A percentile compares a stretch with the other conserved stretches of the same genome.
These are phyloP conservation scores for Candolleomyces efflorescens DNA, from an alignment of 768 basidiomycete species.

Conservation along the genomic window DNA sequence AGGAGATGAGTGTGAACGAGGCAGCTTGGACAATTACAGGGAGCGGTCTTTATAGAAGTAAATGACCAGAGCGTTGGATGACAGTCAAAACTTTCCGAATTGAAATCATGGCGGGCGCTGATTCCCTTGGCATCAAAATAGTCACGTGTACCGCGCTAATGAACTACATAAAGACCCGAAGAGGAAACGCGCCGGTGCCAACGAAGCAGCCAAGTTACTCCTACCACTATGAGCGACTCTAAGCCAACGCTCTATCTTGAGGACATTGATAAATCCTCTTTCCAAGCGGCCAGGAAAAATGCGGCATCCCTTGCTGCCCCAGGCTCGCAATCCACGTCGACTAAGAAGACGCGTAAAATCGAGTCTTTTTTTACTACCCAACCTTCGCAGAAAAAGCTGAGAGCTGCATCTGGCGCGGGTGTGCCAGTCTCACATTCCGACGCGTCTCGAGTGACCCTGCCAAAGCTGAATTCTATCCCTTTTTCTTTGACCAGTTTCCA, in stretches of 20 bases:
- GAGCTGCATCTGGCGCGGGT: not conserved
- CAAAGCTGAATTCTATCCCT: constrained; percentile 59
- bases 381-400: not conserved
- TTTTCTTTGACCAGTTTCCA: constrained; percentile 56
- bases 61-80: not conserved
- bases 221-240: not conserved
- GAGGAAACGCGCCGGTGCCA: not conserved
- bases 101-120: not conserved
- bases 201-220: not conserved
- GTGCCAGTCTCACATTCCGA: not conserved
- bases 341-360: not conserved
- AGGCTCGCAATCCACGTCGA: not conserved
- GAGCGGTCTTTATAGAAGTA: not conserved
- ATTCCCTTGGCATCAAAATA: too few relatives aligned
- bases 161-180: not conserved
- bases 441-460: constrained; percentile 9
- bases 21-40: constrained; percentile 49
- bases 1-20: constrained; percentile 75
- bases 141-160: not conserved
- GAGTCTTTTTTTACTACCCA: not conserved
- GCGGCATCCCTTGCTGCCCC: not conserved
- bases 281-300: not conserved
- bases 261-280: constrained; percentile 31
- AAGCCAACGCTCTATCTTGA: constrained; percentile 37
- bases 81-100: not conserved